phyloP scores from a whole-genome alignment of 2,329 filamentous ascomycete species.

The Penicillium polonicum region DNA sequence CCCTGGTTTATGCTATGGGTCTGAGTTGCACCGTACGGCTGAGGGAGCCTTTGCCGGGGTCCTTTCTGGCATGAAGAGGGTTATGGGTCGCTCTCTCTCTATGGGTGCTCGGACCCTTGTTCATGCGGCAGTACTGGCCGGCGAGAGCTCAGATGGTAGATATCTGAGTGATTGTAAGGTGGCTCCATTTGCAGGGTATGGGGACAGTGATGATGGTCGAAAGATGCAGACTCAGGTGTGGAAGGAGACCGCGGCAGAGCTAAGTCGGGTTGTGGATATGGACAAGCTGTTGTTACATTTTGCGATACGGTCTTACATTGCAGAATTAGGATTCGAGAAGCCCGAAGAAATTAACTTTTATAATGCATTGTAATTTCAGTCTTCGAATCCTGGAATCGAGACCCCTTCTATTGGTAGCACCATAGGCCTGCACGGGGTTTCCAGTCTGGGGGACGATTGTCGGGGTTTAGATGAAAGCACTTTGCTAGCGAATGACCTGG shows the following conservation, averaged over 20 bases:
- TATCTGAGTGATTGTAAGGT: not conserved
- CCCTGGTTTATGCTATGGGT: constrained; percentile 1
- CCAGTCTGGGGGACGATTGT: too few species aligned
- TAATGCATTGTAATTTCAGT: too few species aligned
- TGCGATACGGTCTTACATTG: too few species aligned
- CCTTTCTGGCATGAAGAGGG: not conserved
- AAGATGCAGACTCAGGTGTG: not conserved
- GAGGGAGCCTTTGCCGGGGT: not conserved
- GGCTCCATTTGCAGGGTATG: not conserved
- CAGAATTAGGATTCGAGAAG: too few species aligned
- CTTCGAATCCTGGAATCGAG: too few species aligned
- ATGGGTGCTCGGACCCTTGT: constrained; percentile 1
- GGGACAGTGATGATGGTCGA: not conserved
- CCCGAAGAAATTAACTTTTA: too few species aligned
- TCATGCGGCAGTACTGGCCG: not conserved
- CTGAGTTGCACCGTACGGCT: constrained; percentile 1
- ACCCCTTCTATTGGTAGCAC: too few species aligned
- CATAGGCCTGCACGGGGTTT: too few species aligned
- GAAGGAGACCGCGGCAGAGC: not conserved
- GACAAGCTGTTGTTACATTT: too few species aligned
- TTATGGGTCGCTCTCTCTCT: not conserved
- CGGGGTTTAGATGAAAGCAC: too few species aligned
- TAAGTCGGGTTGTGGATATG: too few species aligned
- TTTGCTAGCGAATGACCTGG: too few species aligned
- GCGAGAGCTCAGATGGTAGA: not conserved